These are phyloP conservation scores for Brassica rapa DNA, from an alignment of 345 rosid species.

Conservation along the genomic window DNA sequence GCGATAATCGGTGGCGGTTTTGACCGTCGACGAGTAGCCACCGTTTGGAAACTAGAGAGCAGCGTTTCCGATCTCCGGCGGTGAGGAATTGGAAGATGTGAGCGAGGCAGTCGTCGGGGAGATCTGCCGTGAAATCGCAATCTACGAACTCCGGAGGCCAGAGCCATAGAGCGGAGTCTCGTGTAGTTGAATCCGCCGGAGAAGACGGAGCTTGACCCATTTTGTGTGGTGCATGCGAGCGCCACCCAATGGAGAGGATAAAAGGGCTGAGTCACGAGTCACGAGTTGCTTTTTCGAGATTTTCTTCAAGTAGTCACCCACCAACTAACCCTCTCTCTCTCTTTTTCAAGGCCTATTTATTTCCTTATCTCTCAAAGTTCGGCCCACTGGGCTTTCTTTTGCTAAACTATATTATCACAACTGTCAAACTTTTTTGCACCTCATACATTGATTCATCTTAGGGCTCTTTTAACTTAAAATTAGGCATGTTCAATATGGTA, in stretches of 20 bases:
- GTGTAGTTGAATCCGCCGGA: constrained; percentile 19
- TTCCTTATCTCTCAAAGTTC: not conserved
- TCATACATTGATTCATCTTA: no score
- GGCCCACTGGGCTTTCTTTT: constrained; percentile 17
- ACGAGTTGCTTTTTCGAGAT: not conserved
- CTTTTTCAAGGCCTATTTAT: not conserved
- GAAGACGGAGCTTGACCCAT: constrained; percentile 69
- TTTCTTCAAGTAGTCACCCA: not conserved
- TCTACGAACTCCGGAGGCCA: constrained; percentile 27
- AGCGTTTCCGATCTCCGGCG: constrained; percentile 60
- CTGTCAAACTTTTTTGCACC: no score
- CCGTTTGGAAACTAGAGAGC: constrained; percentile 72
- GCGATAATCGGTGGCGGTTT: constrained; percentile 68
- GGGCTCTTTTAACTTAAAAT: no score
- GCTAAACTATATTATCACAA: not conserved
- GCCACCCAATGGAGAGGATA: constrained; percentile 4
- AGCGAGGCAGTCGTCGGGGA: constrained; percentile 84
- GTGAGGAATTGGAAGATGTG: constrained; percentile 67
- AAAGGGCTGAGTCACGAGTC: constrained; percentile 20
- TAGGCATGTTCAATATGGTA: no score
- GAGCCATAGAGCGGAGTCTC: not conserved
- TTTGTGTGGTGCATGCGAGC: constrained; percentile 22
- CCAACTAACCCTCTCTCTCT: not conserved
- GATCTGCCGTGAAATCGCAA: constrained; percentile 39
- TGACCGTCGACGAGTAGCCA: constrained; percentile 73